Evolutionary conservation across 306 rosid species (phyloP).

Genomic region (Trifolium pratense): DNA sequence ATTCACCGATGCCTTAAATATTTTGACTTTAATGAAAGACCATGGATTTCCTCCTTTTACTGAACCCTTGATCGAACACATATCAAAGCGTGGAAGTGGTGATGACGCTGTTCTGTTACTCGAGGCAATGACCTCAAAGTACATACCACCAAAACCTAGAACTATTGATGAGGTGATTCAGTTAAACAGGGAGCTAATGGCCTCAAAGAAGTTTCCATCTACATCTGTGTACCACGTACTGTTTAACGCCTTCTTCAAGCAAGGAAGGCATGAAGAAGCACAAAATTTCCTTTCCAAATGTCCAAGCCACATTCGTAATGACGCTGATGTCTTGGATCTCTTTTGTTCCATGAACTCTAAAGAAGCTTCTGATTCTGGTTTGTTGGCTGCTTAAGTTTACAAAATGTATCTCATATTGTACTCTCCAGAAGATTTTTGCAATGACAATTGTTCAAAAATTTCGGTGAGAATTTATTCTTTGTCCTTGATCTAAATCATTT

Average conservation of each 20-base stretch:
- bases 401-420: conserved; percentile 38
- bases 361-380: conserved; percentile 50
- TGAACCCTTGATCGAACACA: conserved; percentile 65
- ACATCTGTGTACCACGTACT: conserved; percentile 54
- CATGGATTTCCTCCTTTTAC: conserved; percentile 74
- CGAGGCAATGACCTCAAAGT: conserved; percentile 72
- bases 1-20: conserved; percentile 63
- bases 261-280: conserved; percentile 66
- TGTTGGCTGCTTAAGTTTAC: conserved; percentile 56
- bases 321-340: conserved; percentile 74
- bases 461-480: conserved; percentile 46
- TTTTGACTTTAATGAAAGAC: conserved; percentile 69
- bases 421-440: conserved; percentile 44
- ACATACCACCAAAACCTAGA: too few relatives aligned
- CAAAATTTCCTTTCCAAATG: conserved; percentile 79
- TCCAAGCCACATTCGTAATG: conserved; percentile 70
- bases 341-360: conserved; percentile 59
- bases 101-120: conserved; percentile 68
- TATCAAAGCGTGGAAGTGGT: conserved; percentile 71
- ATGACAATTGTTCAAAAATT: conserved; percentile 40
- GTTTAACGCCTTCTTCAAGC: conserved; percentile 69
- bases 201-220: conserved; percentile 51
- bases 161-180: too few relatives aligned
- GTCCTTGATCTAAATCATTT: conserved; percentile 43
- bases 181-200: too few relatives aligned